Evolutionary conservation across 495 filamentous ascomycete species (phyloP), one percentile per base, ranked within the genome.

Genomic region (Cryomyces minteri): DNA sequence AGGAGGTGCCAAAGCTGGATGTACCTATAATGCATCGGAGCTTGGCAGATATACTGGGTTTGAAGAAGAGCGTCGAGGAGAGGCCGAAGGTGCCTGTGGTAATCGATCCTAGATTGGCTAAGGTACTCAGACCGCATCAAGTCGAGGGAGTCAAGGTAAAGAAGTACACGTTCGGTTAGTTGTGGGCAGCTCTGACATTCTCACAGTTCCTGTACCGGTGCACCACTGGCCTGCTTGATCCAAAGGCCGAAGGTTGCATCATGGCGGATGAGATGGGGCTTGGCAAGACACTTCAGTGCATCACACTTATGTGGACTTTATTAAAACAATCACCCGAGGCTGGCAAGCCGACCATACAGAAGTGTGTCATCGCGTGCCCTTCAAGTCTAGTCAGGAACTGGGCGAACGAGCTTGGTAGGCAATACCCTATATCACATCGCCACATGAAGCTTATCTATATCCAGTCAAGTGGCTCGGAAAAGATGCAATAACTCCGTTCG

Each of bases 221-320:
- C 59, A 85, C 86, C 14, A 96, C 88, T 28, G 90, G 90, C 5
- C 70, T 96, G 72, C 78, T 96, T 51, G 90, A 99, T 57, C 73
- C 79, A 39, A 90, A 87, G 46, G 92, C 92, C 25, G 84, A 95
- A 63, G 90, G 90, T 0, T 96, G 90, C 58, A 99, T 99, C 58
- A 99, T 99, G 90, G 90, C 90, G 51, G 90, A 99, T 58, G 90
- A 94, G 54, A 99, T 99, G 90, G 90, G 90, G 39, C 62, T 99
- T 32, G 90, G 90, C 40, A 99, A 99, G 65, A 99, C 90, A 9
- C n/a, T 82, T 31, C 79, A 84, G 71, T 84, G 79, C 51, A 84
- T 85, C 45, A 60, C 80, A 4, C 66, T 85, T 52, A 87, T 99
- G 72, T 99, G 90, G 90, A 96, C 88, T 8, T 66, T 99, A 3